Evolutionary conservation across 2,329 filamentous ascomycete species (phyloP).

Genomic region (Apiospora kogelbergensis): DNA sequence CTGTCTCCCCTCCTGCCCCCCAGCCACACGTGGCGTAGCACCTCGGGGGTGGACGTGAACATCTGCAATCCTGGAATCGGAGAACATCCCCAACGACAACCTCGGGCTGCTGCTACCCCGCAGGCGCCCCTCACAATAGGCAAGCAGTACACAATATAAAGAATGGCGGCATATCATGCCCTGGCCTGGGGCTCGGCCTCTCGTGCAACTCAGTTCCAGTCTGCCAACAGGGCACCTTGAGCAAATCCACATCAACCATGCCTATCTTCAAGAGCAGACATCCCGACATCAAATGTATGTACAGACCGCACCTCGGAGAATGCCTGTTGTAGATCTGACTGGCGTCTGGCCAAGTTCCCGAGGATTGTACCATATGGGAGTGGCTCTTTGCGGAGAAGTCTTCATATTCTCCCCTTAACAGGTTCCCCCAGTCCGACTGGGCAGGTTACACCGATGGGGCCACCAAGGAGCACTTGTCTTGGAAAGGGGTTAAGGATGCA

Average conservation of each 20-base stretch:
- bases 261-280: constrained; percentile 23
- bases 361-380: constrained; percentile 24
- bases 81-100: neutral
- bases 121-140: neutral
- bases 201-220: neutral
- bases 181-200: neutral
- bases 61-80: neutral
- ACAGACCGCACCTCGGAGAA: neutral
- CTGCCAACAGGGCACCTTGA: neutral
- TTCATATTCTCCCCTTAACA: constrained; percentile 21
- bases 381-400: constrained; percentile 25
- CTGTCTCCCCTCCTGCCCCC: neutral
- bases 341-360: constrained; percentile 14
- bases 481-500: constrained; percentile 55
- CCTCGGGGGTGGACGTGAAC: no score
- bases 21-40: neutral
- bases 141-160: neutral
- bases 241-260: constrained; percentile 11
- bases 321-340: neutral
- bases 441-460: constrained; percentile 45
- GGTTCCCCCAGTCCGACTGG: constrained; percentile 22
- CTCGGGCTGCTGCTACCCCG: constrained; percentile 8
- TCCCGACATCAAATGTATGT: constrained; percentile 22
- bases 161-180: neutral
- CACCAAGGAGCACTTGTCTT: constrained; percentile 59